Evolutionary conservation across 1,139 yeast genomes (phyloP), one percentile per base, ranked within the genome.

Genomic region (Geotrichum siamense): DNA sequence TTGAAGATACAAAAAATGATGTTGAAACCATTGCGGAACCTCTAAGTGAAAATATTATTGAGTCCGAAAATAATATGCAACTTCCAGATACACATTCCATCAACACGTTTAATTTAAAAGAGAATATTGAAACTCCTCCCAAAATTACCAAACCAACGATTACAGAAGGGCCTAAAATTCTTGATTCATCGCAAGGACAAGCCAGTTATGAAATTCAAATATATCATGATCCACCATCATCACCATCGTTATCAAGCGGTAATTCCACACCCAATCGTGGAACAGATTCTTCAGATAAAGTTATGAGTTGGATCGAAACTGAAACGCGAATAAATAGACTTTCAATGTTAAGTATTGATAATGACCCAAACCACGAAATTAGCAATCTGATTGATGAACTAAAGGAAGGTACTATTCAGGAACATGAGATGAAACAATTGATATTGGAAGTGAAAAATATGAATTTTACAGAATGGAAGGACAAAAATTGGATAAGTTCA

Each of bases 271-370:
- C 42, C 5, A 12, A 25, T 9, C n/a, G 15, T 4, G 13, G 15
- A n/a, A 16, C 12, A 12, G 31, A 28, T 5, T n/a, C 19, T 16
- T 9, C 9, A 9, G 34, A 30, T 17, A 23, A 10, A 8, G 10
- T 6, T 10, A 8, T 36, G n/a, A 26, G 30, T 20, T 43, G 45
- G 45, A 27, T 43, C 9, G 34, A 29, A n/a, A 30, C 45, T 10
- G 45, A 43, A 33, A 36, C 42, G 2, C 38, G 32, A 8, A 27
- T 43, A 4, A 43, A 38, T 22, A 17, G 41, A 5, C 32, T 33
- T n/a, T 30, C 44, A 2, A 20, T 32, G 12, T 19, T 19, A 9
- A 19, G 39, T 12, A 17, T 13, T 20, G 42, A 42, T 10, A 16
- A 29, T 6, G 42, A 38, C 6, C 15, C 29, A 17, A 9, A 6